A percentile compares a stretch with the other conserved stretches of the same genome.
phyloP scores from a whole-genome alignment of 352 stramenopile species.

The Albugo candida region DNA sequence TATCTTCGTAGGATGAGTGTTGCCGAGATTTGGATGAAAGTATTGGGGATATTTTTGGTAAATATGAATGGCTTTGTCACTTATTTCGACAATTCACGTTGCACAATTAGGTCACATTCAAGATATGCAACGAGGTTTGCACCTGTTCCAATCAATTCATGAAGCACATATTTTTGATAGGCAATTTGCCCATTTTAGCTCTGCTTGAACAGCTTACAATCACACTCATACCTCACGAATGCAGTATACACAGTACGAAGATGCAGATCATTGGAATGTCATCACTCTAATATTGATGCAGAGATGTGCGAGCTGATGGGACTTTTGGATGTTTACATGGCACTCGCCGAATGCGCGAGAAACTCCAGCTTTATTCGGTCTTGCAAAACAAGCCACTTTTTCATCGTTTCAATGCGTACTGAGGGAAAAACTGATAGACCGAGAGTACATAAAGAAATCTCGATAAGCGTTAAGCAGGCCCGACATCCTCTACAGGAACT shows the following conservation, averaged over 20 bases:
- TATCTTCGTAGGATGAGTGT: slow-evolving; percentile 27
- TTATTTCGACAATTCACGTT: neutral
- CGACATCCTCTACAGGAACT: slow-evolving; percentile 72
- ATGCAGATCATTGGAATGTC: neutral
- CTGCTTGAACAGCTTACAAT: slow-evolving; percentile 58
- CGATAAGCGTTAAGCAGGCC: slow-evolving; percentile 30
- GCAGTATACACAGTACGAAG: slow-evolving; percentile 32
- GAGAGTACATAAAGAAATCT: slow-evolving; percentile 20
- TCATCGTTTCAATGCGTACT: neutral
- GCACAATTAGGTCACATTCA: slow-evolving; percentile 42
- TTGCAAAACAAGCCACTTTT: neutral
- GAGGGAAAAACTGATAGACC: slow-evolving; percentile 14
- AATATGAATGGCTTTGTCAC: neutral
- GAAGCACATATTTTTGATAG: neutral
- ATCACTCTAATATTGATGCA: slow-evolving; percentile 7
- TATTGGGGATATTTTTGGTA: slow-evolving; percentile 71
- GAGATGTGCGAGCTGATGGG: slow-evolving; percentile 50
- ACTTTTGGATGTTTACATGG: slow-evolving; percentile 48
- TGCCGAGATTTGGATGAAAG: slow-evolving; percentile 62
- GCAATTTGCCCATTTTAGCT: slow-evolving; percentile 15
- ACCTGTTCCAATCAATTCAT: neutral
- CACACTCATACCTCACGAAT: slow-evolving; percentile 45
- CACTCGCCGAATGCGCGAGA: slow-evolving; percentile 33
- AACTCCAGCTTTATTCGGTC: slow-evolving; percentile 66
- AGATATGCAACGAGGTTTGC: slow-evolving; percentile 51